Conservation (phyloP, 2,329 filamentous ascomycete species). For the Ceratocystis papillata region DNA sequence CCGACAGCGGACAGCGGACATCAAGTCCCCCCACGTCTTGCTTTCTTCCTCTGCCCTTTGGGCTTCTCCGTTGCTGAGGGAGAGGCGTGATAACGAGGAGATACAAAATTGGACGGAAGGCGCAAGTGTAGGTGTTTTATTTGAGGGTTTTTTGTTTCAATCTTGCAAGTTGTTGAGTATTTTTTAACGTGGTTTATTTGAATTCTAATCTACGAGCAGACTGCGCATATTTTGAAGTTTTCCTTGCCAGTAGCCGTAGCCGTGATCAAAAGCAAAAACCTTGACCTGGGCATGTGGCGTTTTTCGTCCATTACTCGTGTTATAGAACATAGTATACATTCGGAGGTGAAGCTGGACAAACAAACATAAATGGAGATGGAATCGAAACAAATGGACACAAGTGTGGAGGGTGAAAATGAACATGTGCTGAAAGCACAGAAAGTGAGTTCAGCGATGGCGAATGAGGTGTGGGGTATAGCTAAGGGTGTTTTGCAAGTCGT, state of each 20-base stretch:
- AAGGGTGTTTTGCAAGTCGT: neutral
- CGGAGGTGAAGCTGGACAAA: neutral
- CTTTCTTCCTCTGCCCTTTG: too few species aligned
- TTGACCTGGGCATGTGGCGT: neutral
- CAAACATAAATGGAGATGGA: neutral
- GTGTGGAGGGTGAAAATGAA: neutral
- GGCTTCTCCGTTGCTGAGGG: too few species aligned
- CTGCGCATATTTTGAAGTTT: neutral
- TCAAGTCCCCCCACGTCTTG: too few species aligned
- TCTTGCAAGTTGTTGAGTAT: neutral
- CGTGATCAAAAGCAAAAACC: neutral
- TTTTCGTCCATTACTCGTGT: neutral
- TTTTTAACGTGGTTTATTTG: neutral
- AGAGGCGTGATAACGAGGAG: too few species aligned
- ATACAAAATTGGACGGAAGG: too few species aligned
- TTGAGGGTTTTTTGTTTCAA: too few species aligned
- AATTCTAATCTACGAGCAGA: neutral
- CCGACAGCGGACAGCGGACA: too few species aligned
- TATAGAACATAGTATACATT: slow-evolving; percentile 1
- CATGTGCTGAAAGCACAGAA: neutral
- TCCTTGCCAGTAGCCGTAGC: neutral
- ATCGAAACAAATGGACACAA: neutral
- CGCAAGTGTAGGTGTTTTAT: too few species aligned
- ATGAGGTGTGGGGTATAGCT: neutral
- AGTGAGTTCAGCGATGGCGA: neutral